phyloP scores from a whole-genome alignment of 1,284 basidiomycete species.

The Cutaneotrichosporon dermatis region DNA sequence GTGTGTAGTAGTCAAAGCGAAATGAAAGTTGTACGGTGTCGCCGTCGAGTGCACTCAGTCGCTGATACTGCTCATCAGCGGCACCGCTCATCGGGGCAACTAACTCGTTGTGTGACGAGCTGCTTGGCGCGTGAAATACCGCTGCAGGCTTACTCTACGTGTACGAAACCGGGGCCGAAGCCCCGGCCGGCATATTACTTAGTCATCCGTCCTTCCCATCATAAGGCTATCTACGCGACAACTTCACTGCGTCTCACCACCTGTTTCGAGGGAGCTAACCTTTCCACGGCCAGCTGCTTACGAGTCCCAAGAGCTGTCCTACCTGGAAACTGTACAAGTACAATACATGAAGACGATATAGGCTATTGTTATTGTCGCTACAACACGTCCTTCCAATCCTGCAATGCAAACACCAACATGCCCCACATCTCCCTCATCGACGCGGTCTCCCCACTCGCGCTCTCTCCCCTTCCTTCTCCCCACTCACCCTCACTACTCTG shows the following conservation, averaged over 20 bases:
- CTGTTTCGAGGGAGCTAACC: no score
- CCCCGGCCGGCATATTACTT: no score
- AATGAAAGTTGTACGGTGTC: slow-evolving; percentile 8
- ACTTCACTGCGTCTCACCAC: no score
- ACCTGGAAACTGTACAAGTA: no score
- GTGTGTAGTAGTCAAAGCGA: slow-evolving; percentile 2
- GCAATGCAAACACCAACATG: slow-evolving; percentile 67
- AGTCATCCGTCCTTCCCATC: no score
- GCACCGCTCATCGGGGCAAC: not conserved
- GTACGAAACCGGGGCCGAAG: no score
- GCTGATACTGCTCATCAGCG: not conserved
- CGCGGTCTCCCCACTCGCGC: not conserved
- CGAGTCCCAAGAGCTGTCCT: no score
- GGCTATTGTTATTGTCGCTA: not conserved
- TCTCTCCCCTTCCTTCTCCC: slow-evolving; percentile 49
- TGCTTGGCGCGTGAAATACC: no score
- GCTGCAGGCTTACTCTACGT: no score
- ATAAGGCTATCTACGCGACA: no score
- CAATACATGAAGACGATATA: not conserved
- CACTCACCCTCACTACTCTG: slow-evolving; percentile 49
- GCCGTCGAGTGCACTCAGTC: not conserved
- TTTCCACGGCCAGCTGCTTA: no score
- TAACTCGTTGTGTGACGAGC: not conserved
- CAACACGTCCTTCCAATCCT: slow-evolving; percentile 64
- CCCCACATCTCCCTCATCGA: slow-evolving; percentile 58